A percentile compares a stretch with the other conserved stretches of the same genome.
phyloP scores from a whole-genome alignment of 2,329 filamentous ascomycete genomes.

The Berkeleyomyces basicola region DNA sequence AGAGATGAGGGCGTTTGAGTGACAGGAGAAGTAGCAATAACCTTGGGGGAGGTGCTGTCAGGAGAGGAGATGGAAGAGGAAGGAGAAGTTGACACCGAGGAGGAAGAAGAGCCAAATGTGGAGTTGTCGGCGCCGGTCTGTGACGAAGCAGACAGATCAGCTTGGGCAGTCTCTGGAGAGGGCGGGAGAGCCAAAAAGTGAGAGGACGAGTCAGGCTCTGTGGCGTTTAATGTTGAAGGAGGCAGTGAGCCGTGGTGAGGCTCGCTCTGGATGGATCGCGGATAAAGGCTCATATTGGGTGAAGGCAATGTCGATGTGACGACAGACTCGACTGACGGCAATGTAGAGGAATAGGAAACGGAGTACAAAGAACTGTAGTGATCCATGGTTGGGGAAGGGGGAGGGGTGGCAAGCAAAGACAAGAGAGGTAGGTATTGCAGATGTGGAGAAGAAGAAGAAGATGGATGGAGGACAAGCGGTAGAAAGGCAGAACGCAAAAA shows the following conservation, averaged over 20 bases:
- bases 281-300: constrained; percentile 9
- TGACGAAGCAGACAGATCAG: neutral
- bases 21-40: neutral
- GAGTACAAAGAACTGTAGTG: constrained; percentile 4
- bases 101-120: constrained; percentile 3
- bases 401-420: neutral
- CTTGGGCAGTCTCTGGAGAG: neutral
- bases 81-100: neutral
- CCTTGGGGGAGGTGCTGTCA: neutral
- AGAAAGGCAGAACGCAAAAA: neutral
- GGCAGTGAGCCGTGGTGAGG: neutral
- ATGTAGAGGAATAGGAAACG: constrained; percentile 6
- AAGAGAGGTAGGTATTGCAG: constrained; percentile 8
- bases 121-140: constrained; percentile 5
- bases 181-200: neutral
- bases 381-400: neutral
- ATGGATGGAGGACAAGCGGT: constrained; percentile 13
- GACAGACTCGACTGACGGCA: constrained; percentile 10
- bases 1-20: neutral
- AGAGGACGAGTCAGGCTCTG: neutral
- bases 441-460: constrained; percentile 13
- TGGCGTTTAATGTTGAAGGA: neutral
- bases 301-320: constrained; percentile 6
- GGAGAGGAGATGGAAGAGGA: neutral
- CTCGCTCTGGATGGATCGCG: neutral